Conservation (phyloP, 768 basidiomycete genomes). For the Tricholomella constricta region DNA sequence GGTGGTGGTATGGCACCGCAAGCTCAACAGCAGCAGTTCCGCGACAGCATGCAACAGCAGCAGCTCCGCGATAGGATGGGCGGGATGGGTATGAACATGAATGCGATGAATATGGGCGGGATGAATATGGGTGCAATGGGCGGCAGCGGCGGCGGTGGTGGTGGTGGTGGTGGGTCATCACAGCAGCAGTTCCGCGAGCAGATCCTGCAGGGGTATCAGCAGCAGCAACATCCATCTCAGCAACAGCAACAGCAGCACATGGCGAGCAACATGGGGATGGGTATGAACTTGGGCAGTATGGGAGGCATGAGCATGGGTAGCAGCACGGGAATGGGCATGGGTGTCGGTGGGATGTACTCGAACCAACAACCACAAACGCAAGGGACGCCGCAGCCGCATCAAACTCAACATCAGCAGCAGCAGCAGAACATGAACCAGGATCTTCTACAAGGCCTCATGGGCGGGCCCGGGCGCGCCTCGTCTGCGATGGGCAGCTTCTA, state of each 20-base stretch:
- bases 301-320: not conserved
- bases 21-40: conserved; percentile 2
- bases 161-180: conserved; percentile 1
- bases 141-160: conserved; percentile 9
- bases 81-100: conserved; percentile 29
- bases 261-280: conserved; percentile 1
- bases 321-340: conserved; percentile 1
- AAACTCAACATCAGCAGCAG: too few species aligned
- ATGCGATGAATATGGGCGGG: conserved; percentile 22
- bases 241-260: conserved; percentile 9
- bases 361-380: conserved; percentile 10
- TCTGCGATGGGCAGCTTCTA: conserved; percentile 10
- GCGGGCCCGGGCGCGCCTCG: conserved; percentile 1
- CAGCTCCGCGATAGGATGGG: conserved; percentile 9
- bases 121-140: conserved; percentile 23
- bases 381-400: not conserved
- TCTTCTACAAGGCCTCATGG: conserved; percentile 6
- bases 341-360: conserved; percentile 16
- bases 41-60: not conserved
- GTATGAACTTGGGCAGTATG: not conserved
- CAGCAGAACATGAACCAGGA: conserved; percentile 14
- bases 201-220: not conserved
- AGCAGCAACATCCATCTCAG: not conserved
- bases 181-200: conserved; percentile 9
- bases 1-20: not conserved